These are phyloP conservation scores for Golubevia sp. DNA, from an alignment of 1,284 basidiomycete species.

Conservation along the genomic window DNA sequence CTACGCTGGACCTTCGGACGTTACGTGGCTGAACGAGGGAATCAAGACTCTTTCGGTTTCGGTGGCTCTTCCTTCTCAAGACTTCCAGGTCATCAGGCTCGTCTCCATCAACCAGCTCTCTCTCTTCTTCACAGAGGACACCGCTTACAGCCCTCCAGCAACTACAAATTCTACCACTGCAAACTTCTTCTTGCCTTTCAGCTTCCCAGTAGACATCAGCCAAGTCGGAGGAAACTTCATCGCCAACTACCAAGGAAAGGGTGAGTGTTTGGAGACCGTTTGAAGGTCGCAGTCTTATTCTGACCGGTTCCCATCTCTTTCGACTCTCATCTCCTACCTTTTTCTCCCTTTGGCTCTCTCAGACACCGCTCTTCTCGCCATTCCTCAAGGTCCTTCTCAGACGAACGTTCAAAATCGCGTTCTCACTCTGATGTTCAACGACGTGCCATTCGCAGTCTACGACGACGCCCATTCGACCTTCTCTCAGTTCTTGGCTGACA, in stretches of 20 bases:
- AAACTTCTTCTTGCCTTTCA: constrained; percentile 73
- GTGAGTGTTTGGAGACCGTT: no score
- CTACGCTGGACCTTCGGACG: constrained; percentile 69
- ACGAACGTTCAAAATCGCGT: constrained; percentile 72
- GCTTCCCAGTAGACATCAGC: constrained; percentile 73
- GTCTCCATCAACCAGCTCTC: constrained; percentile 71
- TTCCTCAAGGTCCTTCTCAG: constrained; percentile 69
- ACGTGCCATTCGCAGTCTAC: constrained; percentile 71
- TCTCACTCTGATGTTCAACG: constrained; percentile 70
- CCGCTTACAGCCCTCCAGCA: constrained; percentile 69
- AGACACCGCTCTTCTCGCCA: constrained; percentile 71
- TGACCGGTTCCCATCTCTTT: no score
- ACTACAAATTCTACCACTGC: constrained; percentile 70
- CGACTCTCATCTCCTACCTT: no score
- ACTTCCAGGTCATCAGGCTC: constrained; percentile 72
- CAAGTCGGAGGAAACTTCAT: constrained; percentile 71
- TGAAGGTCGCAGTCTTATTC: no score
- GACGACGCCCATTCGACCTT: constrained; percentile 68
- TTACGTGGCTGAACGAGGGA: constrained; percentile 76
- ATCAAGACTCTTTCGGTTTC: constrained; percentile 72
- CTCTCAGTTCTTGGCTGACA: constrained; percentile 72
- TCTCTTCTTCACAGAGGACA: constrained; percentile 69
- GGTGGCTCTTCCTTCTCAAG: constrained; percentile 72
- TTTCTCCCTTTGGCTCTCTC: no score
- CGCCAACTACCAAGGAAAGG: constrained; percentile 67